These are phyloP conservation scores for Diaporthe nobilis DNA, from an alignment of 2,329 filamentous ascomycete genomes.

Conservation along the genomic window DNA sequence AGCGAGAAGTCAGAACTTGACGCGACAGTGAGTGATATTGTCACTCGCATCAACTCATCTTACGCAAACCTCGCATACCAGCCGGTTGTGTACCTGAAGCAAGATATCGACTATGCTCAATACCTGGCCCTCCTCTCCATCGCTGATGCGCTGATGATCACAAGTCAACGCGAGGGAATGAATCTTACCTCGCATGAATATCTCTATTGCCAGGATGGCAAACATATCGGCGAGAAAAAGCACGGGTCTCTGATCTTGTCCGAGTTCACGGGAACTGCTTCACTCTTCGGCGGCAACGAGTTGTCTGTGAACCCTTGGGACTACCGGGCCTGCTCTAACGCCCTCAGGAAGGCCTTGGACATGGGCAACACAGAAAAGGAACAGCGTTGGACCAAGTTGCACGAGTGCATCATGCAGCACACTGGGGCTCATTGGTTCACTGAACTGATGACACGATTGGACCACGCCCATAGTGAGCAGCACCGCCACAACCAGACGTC, in stretches of 20 bases:
- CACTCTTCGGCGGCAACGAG: constrained; percentile 84
- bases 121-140: constrained; percentile 93
- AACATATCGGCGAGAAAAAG: constrained; percentile 77
- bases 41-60: constrained; percentile 91
- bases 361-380: constrained; percentile 83
- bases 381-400: constrained; percentile 80
- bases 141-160: constrained; percentile 94
- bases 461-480: constrained; percentile 86
- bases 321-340: constrained; percentile 87
- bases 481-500: constrained; percentile 87
- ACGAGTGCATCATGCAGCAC: constrained; percentile 81
- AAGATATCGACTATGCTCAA: constrained; percentile 93
- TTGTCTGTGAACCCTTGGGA: constrained; percentile 96
- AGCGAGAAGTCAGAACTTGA: constrained; percentile 91
- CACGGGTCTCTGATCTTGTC: constrained; percentile 92
- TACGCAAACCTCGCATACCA: constrained; percentile 94
- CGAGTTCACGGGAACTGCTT: constrained; percentile 94
- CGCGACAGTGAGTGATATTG: constrained; percentile 91
- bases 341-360: constrained; percentile 86
- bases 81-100: constrained; percentile 92
- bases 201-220: constrained; percentile 91
- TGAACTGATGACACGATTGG: constrained; percentile 79
- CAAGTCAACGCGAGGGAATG: constrained; percentile 96
- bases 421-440: constrained; percentile 90
- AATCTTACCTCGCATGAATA: constrained; percentile 97